phyloP scores from a whole-genome alignment of 2,329 filamentous ascomycete genomes.

The Xylaria sp. region DNA sequence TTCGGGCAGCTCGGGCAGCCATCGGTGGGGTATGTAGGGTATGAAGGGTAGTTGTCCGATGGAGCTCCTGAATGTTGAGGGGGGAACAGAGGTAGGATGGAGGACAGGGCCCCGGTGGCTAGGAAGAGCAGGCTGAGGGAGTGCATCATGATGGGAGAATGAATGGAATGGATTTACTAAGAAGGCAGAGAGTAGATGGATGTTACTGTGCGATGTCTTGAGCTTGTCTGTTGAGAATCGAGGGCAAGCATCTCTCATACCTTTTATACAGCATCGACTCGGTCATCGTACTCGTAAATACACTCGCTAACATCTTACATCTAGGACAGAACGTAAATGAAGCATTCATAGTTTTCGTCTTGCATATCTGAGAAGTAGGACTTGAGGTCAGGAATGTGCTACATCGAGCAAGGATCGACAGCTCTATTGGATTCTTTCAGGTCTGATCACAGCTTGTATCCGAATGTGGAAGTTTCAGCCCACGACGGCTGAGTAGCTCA shows the following conservation, averaged over 20 bases:
- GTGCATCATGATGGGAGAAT: not conserved
- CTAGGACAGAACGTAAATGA: not conserved
- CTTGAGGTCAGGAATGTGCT: not conserved
- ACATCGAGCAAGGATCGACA: conserved; percentile 1
- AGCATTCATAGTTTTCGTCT: not conserved
- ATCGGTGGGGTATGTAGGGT: conserved; percentile 8
- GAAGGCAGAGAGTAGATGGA: not conserved
- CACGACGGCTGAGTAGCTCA: not conserved
- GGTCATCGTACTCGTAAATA: not conserved
- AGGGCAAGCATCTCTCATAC: not conserved
- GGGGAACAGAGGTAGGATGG: conserved; percentile 7
- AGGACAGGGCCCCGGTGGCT: conserved; percentile 16
- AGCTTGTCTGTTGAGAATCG: not conserved
- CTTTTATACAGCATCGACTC: not conserved
- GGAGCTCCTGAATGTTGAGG: not conserved
- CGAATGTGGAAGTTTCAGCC: conserved; percentile 12
- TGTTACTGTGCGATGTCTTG: not conserved
- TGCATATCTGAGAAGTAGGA: not conserved
- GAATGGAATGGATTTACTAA: not conserved
- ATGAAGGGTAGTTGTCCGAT: conserved; percentile 5
- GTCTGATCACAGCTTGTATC: not conserved
- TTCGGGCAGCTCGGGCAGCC: conserved; percentile 35
- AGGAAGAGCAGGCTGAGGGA: conserved; percentile 9
- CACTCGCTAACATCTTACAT: too few species aligned
- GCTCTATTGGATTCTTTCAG: not conserved